Evolutionary conservation across 768 basidiomycete species (phyloP).

Genomic region (Porphyrellus cyaneotinctus): DNA sequence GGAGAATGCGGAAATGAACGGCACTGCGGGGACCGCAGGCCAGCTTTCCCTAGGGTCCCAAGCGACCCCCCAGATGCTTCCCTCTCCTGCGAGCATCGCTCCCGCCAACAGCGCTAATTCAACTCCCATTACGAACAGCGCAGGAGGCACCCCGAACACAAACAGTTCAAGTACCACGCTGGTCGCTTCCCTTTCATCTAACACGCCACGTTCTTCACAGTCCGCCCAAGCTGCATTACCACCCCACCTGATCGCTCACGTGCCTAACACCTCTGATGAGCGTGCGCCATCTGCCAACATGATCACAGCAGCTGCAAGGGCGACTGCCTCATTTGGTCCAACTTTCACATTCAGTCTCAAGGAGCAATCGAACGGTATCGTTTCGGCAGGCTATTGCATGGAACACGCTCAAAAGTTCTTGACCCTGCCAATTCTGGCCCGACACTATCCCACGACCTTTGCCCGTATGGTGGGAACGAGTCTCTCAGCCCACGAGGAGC

Average conservation of each 20-base stretch:
- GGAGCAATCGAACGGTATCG: constrained; percentile 34
- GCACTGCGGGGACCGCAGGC: constrained; percentile 21
- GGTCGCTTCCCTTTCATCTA: constrained; percentile 25
- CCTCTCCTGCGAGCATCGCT: constrained; percentile 69
- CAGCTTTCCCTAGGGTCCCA: constrained; percentile 31
- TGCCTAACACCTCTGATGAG: constrained; percentile 29
- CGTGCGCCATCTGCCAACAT: constrained; percentile 26
- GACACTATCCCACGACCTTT: constrained; percentile 73
- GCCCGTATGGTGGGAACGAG: constrained; percentile 67
- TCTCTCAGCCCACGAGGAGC: constrained; percentile 60
- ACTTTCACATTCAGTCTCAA: constrained; percentile 24
- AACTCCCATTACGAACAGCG: constrained; percentile 59
- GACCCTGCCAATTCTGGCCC: constrained; percentile 62
- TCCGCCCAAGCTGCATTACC: constrained; percentile 39
- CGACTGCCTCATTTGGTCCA: constrained; percentile 28
- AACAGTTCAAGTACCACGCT: constrained; percentile 24
- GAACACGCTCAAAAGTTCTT: constrained; percentile 48
- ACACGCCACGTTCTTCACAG: constrained; percentile 26
- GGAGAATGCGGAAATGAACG: constrained; percentile 35
- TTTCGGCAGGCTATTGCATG: constrained; percentile 42
- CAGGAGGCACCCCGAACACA: constrained; percentile 51
- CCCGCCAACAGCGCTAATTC: constrained; percentile 71
- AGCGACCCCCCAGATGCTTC: constrained; percentile 69
- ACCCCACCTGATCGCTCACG: constrained; percentile 31
- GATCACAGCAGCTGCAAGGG: constrained; percentile 31